These are phyloP conservation scores for Euphorbia lathyris DNA, from an alignment of 345 rosid species.

Conservation along the genomic window DNA sequence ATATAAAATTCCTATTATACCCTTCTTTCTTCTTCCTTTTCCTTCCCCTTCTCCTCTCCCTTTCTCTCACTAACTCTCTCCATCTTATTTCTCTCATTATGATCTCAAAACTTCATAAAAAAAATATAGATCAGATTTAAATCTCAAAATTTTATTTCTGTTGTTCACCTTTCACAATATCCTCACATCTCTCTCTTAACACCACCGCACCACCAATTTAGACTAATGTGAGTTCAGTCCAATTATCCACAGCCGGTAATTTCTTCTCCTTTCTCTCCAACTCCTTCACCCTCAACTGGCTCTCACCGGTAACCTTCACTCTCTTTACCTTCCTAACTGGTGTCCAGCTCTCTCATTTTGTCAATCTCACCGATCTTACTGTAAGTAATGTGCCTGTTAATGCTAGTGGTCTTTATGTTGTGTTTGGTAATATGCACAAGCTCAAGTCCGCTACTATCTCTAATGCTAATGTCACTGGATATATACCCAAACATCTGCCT, in stretches of 20 bases:
- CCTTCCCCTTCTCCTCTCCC: constrained; percentile 23
- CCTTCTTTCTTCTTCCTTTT: constrained; percentile 26
- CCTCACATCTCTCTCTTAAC: no score
- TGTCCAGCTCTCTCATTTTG: constrained; percentile 58
- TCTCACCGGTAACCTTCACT: no score
- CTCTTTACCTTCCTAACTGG: constrained; percentile 66
- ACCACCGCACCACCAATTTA: no score
- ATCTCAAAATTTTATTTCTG: no score
- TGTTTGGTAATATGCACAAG: constrained; percentile 64
- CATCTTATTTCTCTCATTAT: no score
- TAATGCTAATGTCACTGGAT: constrained; percentile 63
- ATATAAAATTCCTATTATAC: no score
- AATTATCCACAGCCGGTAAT: constrained; percentile 27
- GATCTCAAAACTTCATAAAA: no score
- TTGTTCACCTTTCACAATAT: no score
- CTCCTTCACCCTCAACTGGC: constrained; percentile 59
- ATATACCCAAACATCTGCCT: constrained; percentile 48
- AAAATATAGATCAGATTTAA: no score
- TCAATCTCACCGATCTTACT: constrained; percentile 77
- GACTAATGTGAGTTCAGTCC: no score
- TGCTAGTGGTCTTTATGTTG: constrained; percentile 68
- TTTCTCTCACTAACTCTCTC: no score
- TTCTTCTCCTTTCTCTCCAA: constrained; percentile 53
- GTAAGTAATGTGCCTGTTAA: constrained; percentile 52
- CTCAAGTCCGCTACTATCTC: constrained; percentile 61